Evolutionary conservation across 2,329 filamentous ascomycete species (phyloP).

Genomic region (Exophiala viscosa): DNA sequence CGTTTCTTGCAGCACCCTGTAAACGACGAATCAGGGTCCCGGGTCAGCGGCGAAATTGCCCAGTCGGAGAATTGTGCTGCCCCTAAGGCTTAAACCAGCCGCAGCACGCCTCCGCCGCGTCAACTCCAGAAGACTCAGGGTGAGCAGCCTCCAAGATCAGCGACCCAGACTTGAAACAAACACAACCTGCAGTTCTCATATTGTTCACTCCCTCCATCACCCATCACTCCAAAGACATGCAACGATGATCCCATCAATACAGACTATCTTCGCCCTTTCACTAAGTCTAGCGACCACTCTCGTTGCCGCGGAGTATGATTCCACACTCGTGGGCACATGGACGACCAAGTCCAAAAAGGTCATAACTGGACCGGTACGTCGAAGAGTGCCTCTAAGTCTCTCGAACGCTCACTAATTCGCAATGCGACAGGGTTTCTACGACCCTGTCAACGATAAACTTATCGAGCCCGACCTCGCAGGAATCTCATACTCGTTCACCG

Average conservation of each 20-base stretch:
- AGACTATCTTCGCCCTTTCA: slow-evolving; percentile 13
- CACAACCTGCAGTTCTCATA: slow-evolving; percentile 4
- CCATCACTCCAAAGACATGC: slow-evolving; percentile 11
- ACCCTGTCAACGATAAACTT: slow-evolving; percentile 62
- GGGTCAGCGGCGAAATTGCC: too few species aligned
- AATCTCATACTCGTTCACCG: slow-evolving; percentile 70
- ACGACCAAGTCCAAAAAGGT: slow-evolving; percentile 67
- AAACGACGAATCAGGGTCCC: not conserved
- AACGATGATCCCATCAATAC: slow-evolving; percentile 23
- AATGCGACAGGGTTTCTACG: slow-evolving; percentile 61
- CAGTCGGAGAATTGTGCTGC: too few species aligned
- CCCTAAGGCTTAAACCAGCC: not conserved
- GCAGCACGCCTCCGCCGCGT: slow-evolving; percentile 22
- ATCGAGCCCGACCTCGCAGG: slow-evolving; percentile 64
- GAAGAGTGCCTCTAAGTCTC: not conserved
- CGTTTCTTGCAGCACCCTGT: not conserved
- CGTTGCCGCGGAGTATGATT: slow-evolving; percentile 20
- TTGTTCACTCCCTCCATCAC: not conserved
- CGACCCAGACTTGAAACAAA: slow-evolving; percentile 4
- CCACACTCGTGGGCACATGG: slow-evolving; percentile 66
- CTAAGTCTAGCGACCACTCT: slow-evolving; percentile 12
- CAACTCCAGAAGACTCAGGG: slow-evolving; percentile 5
- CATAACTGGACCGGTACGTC: slow-evolving; percentile 63
- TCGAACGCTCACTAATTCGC: not conserved
- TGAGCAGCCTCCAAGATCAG: not conserved